A percentile compares a stretch with the other conserved stretches of the same genome.
These are phyloP conservation scores for Viola pubescens DNA, from an alignment of 441 rosid species.

Conservation along the genomic window DNA sequence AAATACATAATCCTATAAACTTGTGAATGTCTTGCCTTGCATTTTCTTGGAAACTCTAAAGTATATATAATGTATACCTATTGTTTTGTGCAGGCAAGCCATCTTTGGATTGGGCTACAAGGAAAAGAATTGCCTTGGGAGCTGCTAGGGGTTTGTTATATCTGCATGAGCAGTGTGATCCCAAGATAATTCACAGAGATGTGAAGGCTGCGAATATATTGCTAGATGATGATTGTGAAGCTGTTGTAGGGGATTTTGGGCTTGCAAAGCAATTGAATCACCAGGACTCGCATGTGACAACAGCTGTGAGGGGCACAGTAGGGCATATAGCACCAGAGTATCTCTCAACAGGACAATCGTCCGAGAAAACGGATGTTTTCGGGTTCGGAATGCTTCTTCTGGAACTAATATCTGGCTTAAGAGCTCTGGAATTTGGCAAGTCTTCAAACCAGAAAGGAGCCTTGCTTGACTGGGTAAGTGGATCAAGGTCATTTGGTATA, in stretches of 20 bases:
- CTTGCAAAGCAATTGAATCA: slow-evolving; percentile 88
- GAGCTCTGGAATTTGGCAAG: slow-evolving; percentile 81
- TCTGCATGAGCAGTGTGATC: slow-evolving; percentile 79
- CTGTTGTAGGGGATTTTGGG: slow-evolving; percentile 88
- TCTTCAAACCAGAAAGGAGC: slow-evolving; percentile 76
- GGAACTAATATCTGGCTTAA: slow-evolving; percentile 66
- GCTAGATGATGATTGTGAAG: slow-evolving; percentile 78
- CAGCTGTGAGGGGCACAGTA: slow-evolving; percentile 87
- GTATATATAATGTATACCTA: not conserved
- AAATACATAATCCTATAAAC: not conserved
- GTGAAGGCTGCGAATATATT: slow-evolving; percentile 92
- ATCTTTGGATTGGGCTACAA: slow-evolving; percentile 72
- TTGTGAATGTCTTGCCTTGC: not conserved
- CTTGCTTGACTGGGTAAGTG: slow-evolving; percentile 76
- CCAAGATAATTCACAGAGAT: slow-evolving; percentile 85
- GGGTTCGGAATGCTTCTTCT: slow-evolving; percentile 89
- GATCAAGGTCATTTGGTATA: not conserved
- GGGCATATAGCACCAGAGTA: slow-evolving; percentile 95
- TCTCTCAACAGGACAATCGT: slow-evolving; percentile 86
- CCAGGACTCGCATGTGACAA: slow-evolving; percentile 76
- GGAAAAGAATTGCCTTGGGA: slow-evolving; percentile 79
- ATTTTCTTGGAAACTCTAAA: not conserved
- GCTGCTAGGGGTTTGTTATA: slow-evolving; percentile 79
- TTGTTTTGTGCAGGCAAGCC: slow-evolving; percentile 55
- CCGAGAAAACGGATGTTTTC: slow-evolving; percentile 90